These are phyloP conservation scores for Piloderma croceum DNA, from an alignment of 768 basidiomycete genomes.

Conservation along the genomic window DNA sequence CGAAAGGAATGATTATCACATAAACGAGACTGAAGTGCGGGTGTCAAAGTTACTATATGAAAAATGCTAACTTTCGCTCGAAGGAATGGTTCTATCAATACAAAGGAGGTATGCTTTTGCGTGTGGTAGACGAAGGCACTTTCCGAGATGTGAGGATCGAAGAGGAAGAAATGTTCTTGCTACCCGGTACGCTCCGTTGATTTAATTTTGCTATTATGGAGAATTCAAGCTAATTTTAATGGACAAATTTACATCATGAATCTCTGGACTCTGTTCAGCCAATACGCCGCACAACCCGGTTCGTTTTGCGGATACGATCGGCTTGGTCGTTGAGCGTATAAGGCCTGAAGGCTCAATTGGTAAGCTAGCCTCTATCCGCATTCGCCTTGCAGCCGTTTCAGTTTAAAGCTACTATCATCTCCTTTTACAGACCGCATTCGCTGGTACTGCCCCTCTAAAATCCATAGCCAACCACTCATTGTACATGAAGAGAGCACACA, in stretches of 20 bases:
- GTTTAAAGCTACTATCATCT: neutral
- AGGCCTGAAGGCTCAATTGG: constrained; percentile 73
- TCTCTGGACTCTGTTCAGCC: constrained; percentile 37
- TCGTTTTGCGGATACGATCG: constrained; percentile 84
- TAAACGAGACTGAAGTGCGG: constrained; percentile 90
- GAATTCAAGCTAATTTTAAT: neutral
- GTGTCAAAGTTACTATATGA: neutral
- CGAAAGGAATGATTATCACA: constrained; percentile 87
- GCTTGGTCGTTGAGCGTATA: constrained; percentile 84
- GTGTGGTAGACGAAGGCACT: constrained; percentile 72
- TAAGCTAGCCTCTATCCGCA: constrained; percentile 26
- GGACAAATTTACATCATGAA: constrained; percentile 1
- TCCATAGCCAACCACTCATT: constrained; percentile 61
- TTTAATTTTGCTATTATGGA: neutral
- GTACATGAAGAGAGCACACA: constrained; percentile 84
- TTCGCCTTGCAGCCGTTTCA: neutral
- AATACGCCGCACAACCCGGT: constrained; percentile 97
- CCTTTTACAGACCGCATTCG: constrained; percentile 68
- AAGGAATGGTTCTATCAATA: constrained; percentile 99
- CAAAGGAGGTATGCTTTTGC: constrained; percentile 88
- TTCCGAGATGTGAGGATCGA: constrained; percentile 86
- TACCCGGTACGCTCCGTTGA: constrained; percentile 60
- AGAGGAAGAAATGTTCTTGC: constrained; percentile 95
- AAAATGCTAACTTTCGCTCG: too few species aligned
- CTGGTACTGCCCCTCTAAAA: constrained; percentile 78